Percentiles rank a stretch among this genome's conserved stretches.
These are phyloP conservation scores for Baorangia bicolor DNA, from an alignment of 768 basidiomycete genomes.

Conservation along the genomic window DNA sequence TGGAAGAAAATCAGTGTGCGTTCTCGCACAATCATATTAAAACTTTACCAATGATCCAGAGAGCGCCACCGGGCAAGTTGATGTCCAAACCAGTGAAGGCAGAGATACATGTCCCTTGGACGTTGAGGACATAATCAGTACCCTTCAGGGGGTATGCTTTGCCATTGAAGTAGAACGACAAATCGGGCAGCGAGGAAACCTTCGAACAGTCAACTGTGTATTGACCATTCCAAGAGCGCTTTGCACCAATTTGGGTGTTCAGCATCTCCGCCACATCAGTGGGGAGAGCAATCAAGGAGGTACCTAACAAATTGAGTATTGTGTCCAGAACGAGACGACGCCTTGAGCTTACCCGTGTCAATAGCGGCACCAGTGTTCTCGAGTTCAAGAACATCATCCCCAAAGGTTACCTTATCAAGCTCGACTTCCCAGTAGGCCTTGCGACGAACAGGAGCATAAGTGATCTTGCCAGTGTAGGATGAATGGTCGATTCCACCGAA, in stretches of 20 bases:
- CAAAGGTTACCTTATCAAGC: slow-evolving; percentile 82
- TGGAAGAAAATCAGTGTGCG: slow-evolving; percentile 24
- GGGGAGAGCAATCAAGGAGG: slow-evolving; percentile 91
- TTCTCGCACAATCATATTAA: not conserved
- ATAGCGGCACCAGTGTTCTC: slow-evolving; percentile 94
- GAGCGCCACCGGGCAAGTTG: slow-evolving; percentile 71
- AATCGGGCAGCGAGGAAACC: slow-evolving; percentile 79
- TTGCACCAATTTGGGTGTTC: slow-evolving; percentile 92
- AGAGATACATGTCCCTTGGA: slow-evolving; percentile 92
- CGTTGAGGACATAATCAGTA: slow-evolving; percentile 85
- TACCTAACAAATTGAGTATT: slow-evolving; percentile 48
- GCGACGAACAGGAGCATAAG: slow-evolving; percentile 87
- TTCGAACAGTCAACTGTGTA: slow-evolving; percentile 87
- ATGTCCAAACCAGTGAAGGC: slow-evolving; percentile 92
- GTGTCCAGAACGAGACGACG: not conserved
- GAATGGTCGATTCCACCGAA: slow-evolving; percentile 85
- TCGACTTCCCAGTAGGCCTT: slow-evolving; percentile 99
- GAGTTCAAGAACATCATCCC: slow-evolving; percentile 83
- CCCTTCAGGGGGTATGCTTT: slow-evolving; percentile 77
- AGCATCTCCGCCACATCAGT: slow-evolving; percentile 97
- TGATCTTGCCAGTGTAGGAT: slow-evolving; percentile 78
- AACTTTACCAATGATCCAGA: slow-evolving; percentile 84
- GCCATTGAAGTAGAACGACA: slow-evolving; percentile 82
- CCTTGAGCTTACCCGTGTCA: slow-evolving; percentile 64
- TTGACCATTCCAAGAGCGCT: slow-evolving; percentile 94